Base-by-base conservation (phyloP, 2,329 filamentous ascomycete genomes). In the Stenocarpella maydis region DNA sequence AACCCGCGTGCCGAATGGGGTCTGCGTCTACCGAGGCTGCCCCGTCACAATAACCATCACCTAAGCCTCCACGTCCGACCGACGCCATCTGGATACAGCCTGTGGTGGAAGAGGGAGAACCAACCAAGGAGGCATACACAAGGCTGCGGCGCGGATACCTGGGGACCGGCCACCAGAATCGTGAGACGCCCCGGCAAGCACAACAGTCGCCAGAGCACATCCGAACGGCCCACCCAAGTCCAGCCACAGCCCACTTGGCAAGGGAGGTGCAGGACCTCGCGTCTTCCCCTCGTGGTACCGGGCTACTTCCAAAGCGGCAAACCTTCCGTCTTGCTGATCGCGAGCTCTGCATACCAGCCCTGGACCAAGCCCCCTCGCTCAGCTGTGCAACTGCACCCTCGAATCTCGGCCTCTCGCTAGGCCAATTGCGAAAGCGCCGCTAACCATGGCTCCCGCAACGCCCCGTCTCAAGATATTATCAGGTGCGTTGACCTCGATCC, bases 391-490 rank as follows among this genome's bases (percentile, higher is more conserved):
- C 73, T 72, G 73, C 73, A 73, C 73, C 73, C 73, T 77, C 73
- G 73, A 76, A 75, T 76, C 74, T 74, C 74, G 75, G 73, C 73
- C 60, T 50, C 65, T 72, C 75, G 71, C 74, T 72, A 73, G 75
- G 76, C 81, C 80, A 76, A 74, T 79, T 78, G 74, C 74, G 78
- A 79, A 75, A 79, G 80, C 74, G 78, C 77, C 79, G 79, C 58
- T 63, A 63, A 84, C 80, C 80, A 88, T 88, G 87, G 86, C 86
- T 81, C 86, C 87, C 80, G 81, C 84, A 79, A 82, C 86, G 79
- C 86, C 87, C 80, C 86, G 86, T 81, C 83, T 86, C 80, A 88
- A 85, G 82, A 83, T 87, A 80, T 83, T 88, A 78, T 87, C 86
- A 85, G 87, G 87, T 88, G 81, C 81, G 87, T 85, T 75, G 67